Evolutionary conservation across 768 basidiomycete species (phyloP).

Genomic region (Suillus fuscotomentosus): DNA sequence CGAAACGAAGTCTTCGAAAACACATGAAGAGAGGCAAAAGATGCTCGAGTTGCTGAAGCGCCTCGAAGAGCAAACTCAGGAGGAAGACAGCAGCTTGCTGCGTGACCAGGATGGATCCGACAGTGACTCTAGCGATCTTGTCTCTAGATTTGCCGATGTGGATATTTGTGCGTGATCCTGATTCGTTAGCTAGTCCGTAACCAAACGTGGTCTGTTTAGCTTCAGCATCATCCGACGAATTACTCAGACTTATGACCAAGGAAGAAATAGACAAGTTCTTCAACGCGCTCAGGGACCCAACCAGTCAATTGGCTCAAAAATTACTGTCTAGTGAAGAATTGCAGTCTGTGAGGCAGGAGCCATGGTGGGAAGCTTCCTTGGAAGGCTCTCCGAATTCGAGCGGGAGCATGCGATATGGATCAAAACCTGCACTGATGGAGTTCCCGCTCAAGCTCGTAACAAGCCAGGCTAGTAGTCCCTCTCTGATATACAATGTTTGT

Average conservation of each 20-base stretch:
- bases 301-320: slow-evolving; percentile 56
- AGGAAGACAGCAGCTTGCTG: slow-evolving; percentile 34
- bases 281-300: slow-evolving; percentile 56
- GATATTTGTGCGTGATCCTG: slow-evolving; percentile 54
- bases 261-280: slow-evolving; percentile 62
- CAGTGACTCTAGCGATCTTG: slow-evolving; percentile 43
- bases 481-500: slow-evolving; percentile 67
- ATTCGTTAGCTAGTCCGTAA: background rate
- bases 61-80: slow-evolving; percentile 61
- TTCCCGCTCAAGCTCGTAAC: slow-evolving; percentile 47
- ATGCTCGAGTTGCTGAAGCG: slow-evolving; percentile 73
- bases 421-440: slow-evolving; percentile 41
- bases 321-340: slow-evolving; percentile 60
- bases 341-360: slow-evolving; percentile 44
- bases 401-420: slow-evolving; percentile 30
- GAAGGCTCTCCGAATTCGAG: slow-evolving; percentile 2
- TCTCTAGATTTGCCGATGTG: slow-evolving; percentile 48
- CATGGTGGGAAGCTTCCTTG: slow-evolving; percentile 69
- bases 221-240: slow-evolving; percentile 47
- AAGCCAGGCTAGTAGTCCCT: slow-evolving; percentile 34
- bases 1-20: slow-evolving; percentile 50
- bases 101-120: slow-evolving; percentile 37
- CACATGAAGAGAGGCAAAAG: slow-evolving; percentile 52
- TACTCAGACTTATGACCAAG: slow-evolving; percentile 63
- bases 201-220: slow-evolving; percentile 37